Evolutionary conservation across 164 flowering plant species (phyloP).

Genomic region (Akebia trifoliata): DNA sequence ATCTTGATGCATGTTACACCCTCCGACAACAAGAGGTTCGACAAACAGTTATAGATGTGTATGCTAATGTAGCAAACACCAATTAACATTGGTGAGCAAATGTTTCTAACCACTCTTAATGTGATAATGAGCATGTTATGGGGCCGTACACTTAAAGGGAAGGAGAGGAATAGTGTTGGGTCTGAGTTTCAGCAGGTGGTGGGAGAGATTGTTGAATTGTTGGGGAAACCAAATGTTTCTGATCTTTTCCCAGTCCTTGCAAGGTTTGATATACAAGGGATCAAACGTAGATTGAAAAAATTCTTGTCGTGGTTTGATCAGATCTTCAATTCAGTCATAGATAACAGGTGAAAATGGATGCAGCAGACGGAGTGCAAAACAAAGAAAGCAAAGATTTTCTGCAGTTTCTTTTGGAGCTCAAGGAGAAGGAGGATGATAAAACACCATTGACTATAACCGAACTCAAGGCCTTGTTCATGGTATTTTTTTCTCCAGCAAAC

Average conservation of each 20-base stretch:
- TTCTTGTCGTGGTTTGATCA: slow-evolving; percentile 25
- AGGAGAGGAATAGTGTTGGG: slow-evolving; percentile 25
- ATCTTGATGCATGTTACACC: slow-evolving; percentile 18
- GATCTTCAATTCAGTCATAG: slow-evolving; percentile 34
- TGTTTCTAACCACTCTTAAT: slow-evolving; percentile 16
- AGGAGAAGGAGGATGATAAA: slow-evolving; percentile 8
- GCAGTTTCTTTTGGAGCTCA: slow-evolving; percentile 24
- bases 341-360: slow-evolving; percentile 25
- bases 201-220: slow-evolving; percentile 23
- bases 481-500: too few relatives aligned
- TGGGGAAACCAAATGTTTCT: slow-evolving; percentile 49
- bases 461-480: too few relatives aligned
- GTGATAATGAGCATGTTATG: slow-evolving; percentile 30
- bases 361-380: background rate
- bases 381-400: slow-evolving; percentile 23
- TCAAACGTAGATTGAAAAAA: slow-evolving; percentile 24
- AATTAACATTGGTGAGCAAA: slow-evolving; percentile 15
- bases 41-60: slow-evolving; percentile 12
- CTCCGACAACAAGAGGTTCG: slow-evolving; percentile 23
- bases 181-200: slow-evolving; percentile 36
- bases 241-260: slow-evolving; percentile 46
- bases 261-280: slow-evolving; percentile 54
- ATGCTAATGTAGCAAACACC: background rate
- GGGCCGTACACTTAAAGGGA: slow-evolving; percentile 25
- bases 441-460: too few relatives aligned